Evolutionary conservation across 176 grass and related monocot species (phyloP).

Genomic region (Avena sativa): DNA sequence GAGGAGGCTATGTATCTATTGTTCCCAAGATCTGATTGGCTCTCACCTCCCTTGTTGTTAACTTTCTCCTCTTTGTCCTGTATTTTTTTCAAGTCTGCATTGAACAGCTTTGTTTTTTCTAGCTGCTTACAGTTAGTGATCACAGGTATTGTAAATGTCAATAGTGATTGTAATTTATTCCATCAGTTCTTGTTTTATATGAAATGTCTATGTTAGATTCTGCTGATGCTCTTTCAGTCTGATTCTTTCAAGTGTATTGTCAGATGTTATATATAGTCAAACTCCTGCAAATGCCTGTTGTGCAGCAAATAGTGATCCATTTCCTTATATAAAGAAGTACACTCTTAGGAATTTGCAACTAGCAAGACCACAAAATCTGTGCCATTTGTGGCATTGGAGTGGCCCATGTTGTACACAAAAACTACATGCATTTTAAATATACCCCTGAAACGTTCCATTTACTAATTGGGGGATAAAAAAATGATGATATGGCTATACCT

Average conservation of each 20-base stretch:
- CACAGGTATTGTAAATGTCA: background rate
- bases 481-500: conserved; percentile 10
- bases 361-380: conserved; percentile 24
- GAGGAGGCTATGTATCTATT: no score
- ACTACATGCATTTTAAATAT: background rate
- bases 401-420: conserved; percentile 8
- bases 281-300: background rate
- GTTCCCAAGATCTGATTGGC: background rate
- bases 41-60: background rate
- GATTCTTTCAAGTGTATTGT: background rate
- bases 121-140: conserved; percentile 13
- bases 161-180: conserved; percentile 21
- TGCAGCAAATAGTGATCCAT: background rate
- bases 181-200: background rate
- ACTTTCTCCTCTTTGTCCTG: background rate
- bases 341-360: background rate
- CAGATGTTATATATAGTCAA: conserved; percentile 36
- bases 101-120: conserved; percentile 26
- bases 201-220: conserved; percentile 24
- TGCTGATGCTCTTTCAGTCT: background rate
- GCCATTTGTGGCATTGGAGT: conserved; percentile 2
- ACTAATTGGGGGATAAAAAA: conserved; percentile 8
- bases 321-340: background rate
- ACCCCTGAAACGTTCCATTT: conserved; percentile 6
- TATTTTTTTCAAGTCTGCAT: conserved; percentile 7